Conservation (phyloP, 768 basidiomycete genomes). For the Cyclocybe cylindracea region DNA sequence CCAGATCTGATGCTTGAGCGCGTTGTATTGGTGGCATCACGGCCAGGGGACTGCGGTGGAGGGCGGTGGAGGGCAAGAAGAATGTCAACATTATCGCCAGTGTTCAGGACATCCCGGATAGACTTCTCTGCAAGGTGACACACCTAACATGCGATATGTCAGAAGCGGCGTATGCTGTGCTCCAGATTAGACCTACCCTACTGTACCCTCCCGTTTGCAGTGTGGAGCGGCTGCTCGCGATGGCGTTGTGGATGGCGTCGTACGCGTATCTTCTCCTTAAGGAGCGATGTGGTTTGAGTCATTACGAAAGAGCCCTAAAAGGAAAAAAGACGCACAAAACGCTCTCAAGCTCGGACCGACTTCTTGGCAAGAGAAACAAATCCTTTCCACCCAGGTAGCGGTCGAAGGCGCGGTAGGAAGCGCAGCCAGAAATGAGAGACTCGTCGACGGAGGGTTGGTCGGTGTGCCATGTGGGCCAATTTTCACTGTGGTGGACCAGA, state of each 20-base stretch:
- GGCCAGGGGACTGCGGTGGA: conserved; percentile 26
- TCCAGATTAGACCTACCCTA: conserved; percentile 34
- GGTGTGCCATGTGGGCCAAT: conserved; percentile 68
- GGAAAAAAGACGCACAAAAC: conserved; percentile 54
- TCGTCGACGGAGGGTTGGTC: conserved; percentile 72
- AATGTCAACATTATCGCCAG: conserved; percentile 62
- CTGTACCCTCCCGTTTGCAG: conserved; percentile 57
- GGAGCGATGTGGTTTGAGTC: conserved; percentile 8
- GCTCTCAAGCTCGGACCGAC: conserved; percentile 65
- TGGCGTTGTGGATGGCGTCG: conserved; percentile 81
- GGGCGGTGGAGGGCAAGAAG: conserved; percentile 65
- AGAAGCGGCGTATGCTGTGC: conserved; percentile 3
- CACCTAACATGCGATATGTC: conserved; percentile 39
- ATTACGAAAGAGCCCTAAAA: conserved; percentile 4
- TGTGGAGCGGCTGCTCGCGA: conserved; percentile 65
- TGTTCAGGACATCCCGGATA: conserved; percentile 67
- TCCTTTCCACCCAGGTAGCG: conserved; percentile 73
- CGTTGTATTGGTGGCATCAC: conserved; percentile 27
- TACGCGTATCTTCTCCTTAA: conserved; percentile 72
- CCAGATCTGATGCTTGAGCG: conserved; percentile 44
- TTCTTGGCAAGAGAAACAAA: conserved; percentile 69
- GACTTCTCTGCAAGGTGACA: conserved; percentile 74
- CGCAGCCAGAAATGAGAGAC: conserved; percentile 72
- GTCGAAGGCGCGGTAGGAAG: conserved; percentile 79
- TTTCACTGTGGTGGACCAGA: conserved; percentile 49